Conservation (phyloP, 176 grass and related monocot species). For the maize (Zea mays) region DNA sequence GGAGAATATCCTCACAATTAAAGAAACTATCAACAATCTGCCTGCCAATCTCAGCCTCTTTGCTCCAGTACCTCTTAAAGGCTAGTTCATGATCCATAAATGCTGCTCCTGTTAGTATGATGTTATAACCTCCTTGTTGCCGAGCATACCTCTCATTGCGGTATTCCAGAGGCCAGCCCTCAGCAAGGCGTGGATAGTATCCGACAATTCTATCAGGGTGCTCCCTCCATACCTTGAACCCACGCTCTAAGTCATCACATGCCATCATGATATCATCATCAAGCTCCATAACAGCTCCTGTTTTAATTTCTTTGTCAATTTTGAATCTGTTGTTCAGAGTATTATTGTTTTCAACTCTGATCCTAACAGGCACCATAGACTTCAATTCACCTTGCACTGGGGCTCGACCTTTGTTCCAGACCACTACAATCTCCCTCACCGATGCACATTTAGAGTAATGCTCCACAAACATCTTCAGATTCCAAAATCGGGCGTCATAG, state of each 20-base stretch:
- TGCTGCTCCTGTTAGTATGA: conserved; percentile 89
- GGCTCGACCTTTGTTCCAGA: conserved; percentile 78
- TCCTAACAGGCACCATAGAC: conserved; percentile 62
- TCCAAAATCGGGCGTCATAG: conserved; percentile 83
- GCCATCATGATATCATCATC: conserved; percentile 99
- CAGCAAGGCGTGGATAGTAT: conserved; percentile 79
- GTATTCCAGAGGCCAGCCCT: conserved; percentile 66
- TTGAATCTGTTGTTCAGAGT: conserved; percentile 94
- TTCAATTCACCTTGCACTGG: conserved; percentile 59
- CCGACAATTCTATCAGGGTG: conserved; percentile 69
- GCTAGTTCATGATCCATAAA: conserved; percentile 85
- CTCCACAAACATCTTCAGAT: conserved; percentile 81
- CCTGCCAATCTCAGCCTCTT: conserved; percentile 61
- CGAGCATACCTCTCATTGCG: conserved; percentile 63
- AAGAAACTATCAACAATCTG: conserved; percentile 60
- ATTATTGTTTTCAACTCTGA: conserved; percentile 78
- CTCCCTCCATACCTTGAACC: conserved; percentile 89
- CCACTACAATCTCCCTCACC: conserved; percentile 76
- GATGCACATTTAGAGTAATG: conserved; percentile 94
- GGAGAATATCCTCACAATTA: conserved; percentile 87
- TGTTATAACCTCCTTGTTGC: conserved; percentile 63
- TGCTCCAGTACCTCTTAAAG: conserved; percentile 78
- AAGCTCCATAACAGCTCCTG: conserved; percentile 79
- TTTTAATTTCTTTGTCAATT: conserved; percentile 72
- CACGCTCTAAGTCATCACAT: conserved; percentile 91